Percentiles rank a stretch among this genome's conserved stretches.
These are phyloP conservation scores for Neurospora hispaniola DNA, from an alignment of 495 filamentous ascomycete genomes.

Conservation along the genomic window DNA sequence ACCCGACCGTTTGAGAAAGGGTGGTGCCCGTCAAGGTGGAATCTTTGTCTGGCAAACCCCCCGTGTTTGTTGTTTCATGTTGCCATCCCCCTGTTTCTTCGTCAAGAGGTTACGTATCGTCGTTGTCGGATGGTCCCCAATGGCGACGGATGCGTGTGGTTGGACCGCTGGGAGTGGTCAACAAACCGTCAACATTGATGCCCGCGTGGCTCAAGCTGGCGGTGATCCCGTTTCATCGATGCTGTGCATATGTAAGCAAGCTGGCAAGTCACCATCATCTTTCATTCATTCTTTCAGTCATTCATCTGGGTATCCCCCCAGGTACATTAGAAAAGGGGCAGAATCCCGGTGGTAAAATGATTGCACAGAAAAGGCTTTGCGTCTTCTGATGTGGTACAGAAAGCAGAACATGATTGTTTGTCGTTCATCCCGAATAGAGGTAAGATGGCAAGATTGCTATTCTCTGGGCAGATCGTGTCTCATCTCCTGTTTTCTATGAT, in stretches of 20 bases:
- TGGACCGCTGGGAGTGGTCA: background rate
- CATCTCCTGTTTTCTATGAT: background rate
- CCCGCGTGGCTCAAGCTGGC: background rate
- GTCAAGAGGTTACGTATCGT: background rate
- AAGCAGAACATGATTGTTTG: background rate
- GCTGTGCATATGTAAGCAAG: background rate
- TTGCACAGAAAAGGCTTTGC: background rate
- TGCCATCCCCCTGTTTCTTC: background rate
- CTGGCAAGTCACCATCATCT: background rate
- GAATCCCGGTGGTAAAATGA: background rate
- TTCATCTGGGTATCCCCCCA: background rate
- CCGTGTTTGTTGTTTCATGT: slow-evolving; percentile 6
- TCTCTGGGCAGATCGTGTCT: background rate
- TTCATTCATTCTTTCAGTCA: background rate
- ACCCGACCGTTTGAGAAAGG: background rate
- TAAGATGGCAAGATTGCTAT: background rate
- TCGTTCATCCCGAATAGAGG: background rate
- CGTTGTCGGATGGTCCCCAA: background rate
- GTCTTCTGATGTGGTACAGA: background rate
- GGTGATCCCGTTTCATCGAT: background rate
- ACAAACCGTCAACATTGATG: background rate
- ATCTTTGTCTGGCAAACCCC: slow-evolving; percentile 1
- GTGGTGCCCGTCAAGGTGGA: background rate
- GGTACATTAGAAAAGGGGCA: background rate
- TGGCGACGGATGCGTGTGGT: background rate